Base-by-base conservation (phyloP, 2,329 filamentous ascomycete species). In the Hypocreales sp. region DNA sequence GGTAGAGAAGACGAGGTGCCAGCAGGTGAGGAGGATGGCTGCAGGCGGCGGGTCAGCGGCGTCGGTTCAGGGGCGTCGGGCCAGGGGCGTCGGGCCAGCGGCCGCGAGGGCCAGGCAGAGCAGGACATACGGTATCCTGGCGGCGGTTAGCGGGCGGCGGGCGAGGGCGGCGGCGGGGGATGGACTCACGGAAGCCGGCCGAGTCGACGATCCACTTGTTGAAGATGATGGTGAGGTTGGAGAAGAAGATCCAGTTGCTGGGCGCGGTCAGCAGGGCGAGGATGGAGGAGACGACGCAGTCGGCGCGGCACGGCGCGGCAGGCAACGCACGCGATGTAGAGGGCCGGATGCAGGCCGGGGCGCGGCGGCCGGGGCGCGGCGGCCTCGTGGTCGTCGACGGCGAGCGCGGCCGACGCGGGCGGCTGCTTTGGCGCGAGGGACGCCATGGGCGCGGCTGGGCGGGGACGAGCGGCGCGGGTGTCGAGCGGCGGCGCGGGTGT, bases 141-240 rank as follows among this genome's bases (percentile, higher is more conserved):
- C 8, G 24, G 28, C 7, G 15, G 15, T 30, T 19, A 30, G 28
- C 23, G 13, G 8, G 1, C 6, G 13, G 22, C 5, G 7, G 8
- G 16, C 3, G 10, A 9, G 10, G 13, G 4, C 8, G 8, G 11
- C 15, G 20, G 12, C 14, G 9, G n/a, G 18, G 24, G 4, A n/a
- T 9, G 19, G 8, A 63, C 76, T 62, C 58, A 82, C 78, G 66
- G 53, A 87, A 87, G 31, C 77, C 67, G 43, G 67, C 67, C 35
- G 70, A 73, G 46, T 81, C 72, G 33, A 92, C 67, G 26, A 92
- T 71, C 70, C 79, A 86, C 60, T 92, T 92, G 64, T 92, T 92
- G 65, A 92, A 92, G 35, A 92, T 59, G 46, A 92, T 92, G 35
- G 86, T 83, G 42, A 71, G 64, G 38, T 82, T 87, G 42, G 80